Base-by-base conservation (phyloP, 2,329 filamentous ascomycete genomes). In the Tolypocladium sp. region DNA sequence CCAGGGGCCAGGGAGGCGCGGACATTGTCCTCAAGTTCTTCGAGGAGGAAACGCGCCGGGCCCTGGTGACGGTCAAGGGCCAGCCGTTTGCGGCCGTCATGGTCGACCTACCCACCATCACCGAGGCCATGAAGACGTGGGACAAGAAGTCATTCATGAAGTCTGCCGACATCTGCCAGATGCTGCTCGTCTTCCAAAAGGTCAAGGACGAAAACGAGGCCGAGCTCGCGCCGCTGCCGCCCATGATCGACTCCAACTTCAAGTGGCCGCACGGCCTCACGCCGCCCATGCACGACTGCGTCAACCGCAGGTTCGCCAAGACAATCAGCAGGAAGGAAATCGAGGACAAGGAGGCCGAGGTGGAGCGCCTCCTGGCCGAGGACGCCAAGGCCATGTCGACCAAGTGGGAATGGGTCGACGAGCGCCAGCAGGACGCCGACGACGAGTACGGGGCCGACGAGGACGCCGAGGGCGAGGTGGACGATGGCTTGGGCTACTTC, bases 81-180 rank as follows among this genome's bases (percentile, higher is more conserved):
- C 82, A 84, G 57, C 79, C 83, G 55, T 96, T 91, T 70, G 92
- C 90, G 0, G 91, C 89, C 30, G 83, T 87, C 25, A 79, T 96
- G 71, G 87, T 96, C 10, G 91, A 95, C 66, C 75, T 96, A 38
- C 92, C 92, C 0, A 94, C 90, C 61, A 90, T 96, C 60, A 87
- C 92, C 6, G 92, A 96, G 70, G 88, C 87, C 9, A 92, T 94
- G 88, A 96, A 96, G 78, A 92, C 89, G 60, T 96, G 91, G 90
- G 92, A 96, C 70, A 87, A 87, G 68, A 91, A 90, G 68, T 83
- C 87, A 22, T 91, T 92, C 79, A 91, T 92, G 78, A 96, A 96
- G 76, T 89, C 90, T 10, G 89, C 90, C 38, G 92, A 96, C 69
- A 84, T 96, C 40, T 91, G 88, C 65, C 91, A 96, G 76, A 95